Base-by-base conservation (phyloP, 1,284 basidiomycete genomes). In the Porphyrellus sp. region DNA sequence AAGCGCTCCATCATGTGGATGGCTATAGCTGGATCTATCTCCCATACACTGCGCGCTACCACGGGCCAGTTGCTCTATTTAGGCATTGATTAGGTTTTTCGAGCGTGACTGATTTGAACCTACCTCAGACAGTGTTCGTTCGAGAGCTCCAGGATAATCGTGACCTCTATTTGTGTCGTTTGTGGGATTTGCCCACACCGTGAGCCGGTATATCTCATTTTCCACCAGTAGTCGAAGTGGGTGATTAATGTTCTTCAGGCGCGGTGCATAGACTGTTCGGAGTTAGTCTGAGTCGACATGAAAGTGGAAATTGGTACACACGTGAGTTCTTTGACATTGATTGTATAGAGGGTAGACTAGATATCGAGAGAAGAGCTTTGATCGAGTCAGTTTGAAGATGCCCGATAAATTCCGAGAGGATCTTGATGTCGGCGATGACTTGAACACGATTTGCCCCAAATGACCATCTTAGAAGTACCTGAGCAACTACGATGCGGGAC, bases 361-460 rank as follows among this genome's bases (percentile, higher is more conserved):
- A 89, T 21, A 91, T 82, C 3, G 79, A 74, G 55, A 80, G 72
- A 39, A 80, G 77, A 7, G 82, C 83, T 44, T 86, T 78, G 48
- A 91, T 77, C 8, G 77, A 72, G 70, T 98, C 95, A 0, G 79
- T 77, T 61, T 88, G 83, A 34, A 98, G 75, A 59, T 86, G 85
- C 0, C 80, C 80, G 23, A 92, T 68, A 65, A 97, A 93, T 65
- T 98, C 93, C 23, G 84, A 83, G 20, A 98, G 72, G 0, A 95
- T 77, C 68, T 88, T 91, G 67, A 96, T 83, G 67, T 99, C 96
- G 0, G 91, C 85, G 54, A 88, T 85, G 20, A 97, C 75, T 72
- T 98, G 95, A 13, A 93, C 83, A 5, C 93, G 83, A 71, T 93
- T 93, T 23, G 91, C 88, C 25, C 96, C 97, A 67, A 89, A 98